Percentiles rank a stretch among this genome's conserved stretches.
Evolutionary conservation across 2,329 filamentous ascomycete genomes (phyloP).

Genomic region (Talaromyces islandicus): DNA sequence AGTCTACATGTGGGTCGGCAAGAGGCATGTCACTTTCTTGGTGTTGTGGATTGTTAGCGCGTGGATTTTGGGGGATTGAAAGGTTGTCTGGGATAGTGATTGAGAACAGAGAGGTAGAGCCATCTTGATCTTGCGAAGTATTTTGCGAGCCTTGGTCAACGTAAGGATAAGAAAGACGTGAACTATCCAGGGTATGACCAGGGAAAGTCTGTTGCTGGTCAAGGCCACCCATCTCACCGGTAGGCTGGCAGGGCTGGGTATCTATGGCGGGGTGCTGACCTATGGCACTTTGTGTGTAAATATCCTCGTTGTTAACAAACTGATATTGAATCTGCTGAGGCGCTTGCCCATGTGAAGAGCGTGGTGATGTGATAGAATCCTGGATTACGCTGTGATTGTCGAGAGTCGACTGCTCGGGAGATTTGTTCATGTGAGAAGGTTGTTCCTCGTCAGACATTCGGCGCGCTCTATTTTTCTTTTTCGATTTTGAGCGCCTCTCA

Average conservation of each 20-base stretch:
- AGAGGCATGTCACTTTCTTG: slow-evolving; percentile 10
- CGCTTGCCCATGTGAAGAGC: slow-evolving; percentile 10
- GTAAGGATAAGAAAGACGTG: slow-evolving; percentile 10
- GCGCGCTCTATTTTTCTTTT: slow-evolving; percentile 14
- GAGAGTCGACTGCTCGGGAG: not conserved
- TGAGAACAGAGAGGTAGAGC: not conserved
- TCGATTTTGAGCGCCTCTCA: slow-evolving; percentile 30
- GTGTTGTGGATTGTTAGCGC: not conserved
- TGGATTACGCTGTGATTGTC: not conserved
- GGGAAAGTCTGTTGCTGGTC: not conserved
- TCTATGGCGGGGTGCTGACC: not conserved
- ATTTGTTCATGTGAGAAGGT: not conserved
- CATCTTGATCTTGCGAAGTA: not conserved
- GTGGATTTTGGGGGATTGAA: not conserved
- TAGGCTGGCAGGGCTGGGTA: not conserved
- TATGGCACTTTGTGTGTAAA: not conserved
- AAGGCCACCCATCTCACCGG: not conserved
- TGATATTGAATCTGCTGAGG: slow-evolving; percentile 20
- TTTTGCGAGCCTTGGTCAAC: slow-evolving; percentile 7
- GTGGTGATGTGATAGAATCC: not conserved
- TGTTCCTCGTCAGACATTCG: not conserved
- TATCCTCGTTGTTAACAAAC: slow-evolving; percentile 9
- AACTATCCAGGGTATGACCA: slow-evolving; percentile 6
- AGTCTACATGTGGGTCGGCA: slow-evolving; percentile 16
- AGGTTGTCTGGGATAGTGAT: not conserved